Evolutionary conservation across 495 filamentous ascomycete genomes (phyloP).

Genomic region (Tuber umbilicatum): DNA sequence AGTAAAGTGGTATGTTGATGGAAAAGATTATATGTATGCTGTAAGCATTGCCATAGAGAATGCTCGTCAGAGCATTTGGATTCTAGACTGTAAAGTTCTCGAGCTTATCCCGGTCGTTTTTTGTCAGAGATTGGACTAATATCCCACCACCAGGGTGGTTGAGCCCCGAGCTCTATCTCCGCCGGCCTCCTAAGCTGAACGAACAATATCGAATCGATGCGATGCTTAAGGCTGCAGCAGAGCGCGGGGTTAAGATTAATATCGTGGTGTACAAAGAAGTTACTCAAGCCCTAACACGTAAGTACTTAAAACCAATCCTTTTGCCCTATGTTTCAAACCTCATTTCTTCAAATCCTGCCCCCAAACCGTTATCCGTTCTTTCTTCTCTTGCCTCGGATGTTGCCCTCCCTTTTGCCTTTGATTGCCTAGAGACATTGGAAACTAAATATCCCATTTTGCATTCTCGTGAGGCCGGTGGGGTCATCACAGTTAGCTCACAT

Average conservation of each 20-base stretch:
- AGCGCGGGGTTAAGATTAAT: conserved; percentile 79
- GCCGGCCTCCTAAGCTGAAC: conserved; percentile 74
- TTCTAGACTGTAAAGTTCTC: conserved; percentile 65
- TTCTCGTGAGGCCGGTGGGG: conserved; percentile 36
- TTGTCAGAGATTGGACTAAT: conserved; percentile 11
- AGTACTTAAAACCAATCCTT: conserved; percentile 43
- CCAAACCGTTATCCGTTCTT: conserved; percentile 16
- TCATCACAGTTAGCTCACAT: conserved; percentile 61
- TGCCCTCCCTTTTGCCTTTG: conserved; percentile 45
- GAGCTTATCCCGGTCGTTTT: neutral
- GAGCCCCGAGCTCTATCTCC: conserved; percentile 80
- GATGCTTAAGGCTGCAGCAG: conserved; percentile 79
- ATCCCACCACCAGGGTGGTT: conserved; percentile 60
- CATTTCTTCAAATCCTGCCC: conserved; percentile 4
- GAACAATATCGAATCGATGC: conserved; percentile 81
- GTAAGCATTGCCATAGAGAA: conserved; percentile 77
- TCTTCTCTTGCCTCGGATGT: conserved; percentile 14
- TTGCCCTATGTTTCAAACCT: conserved; percentile 14
- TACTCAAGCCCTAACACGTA: conserved; percentile 75
- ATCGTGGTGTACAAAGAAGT: conserved; percentile 97
- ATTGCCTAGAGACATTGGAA: conserved; percentile 47
- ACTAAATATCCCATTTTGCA: conserved; percentile 46
- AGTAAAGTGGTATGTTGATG: conserved; percentile 90
- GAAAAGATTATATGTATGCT: conserved; percentile 85
- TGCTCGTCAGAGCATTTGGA: conserved; percentile 80